Evolutionary conservation across 108 stramenopile genomes (phyloP), one percentile per base, ranked within the genome.

Genomic region (Cylindrotheca fusiformis): DNA sequence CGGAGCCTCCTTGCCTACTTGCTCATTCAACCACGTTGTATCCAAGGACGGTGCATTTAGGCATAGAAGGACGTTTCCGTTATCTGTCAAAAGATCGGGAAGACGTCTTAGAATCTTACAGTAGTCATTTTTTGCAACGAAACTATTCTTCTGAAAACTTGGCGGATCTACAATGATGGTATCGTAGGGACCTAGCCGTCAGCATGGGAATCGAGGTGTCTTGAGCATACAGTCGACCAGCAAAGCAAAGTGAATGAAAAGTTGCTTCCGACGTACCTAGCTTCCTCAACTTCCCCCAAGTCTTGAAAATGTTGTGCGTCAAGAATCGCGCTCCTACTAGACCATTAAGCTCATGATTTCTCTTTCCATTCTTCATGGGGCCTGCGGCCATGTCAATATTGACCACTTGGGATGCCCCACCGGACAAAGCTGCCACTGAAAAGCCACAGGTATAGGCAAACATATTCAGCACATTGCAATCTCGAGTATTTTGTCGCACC

Each of bases 381-480:
- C 69, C 69, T 12, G 31, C 21, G 28, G 61, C 69, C 75, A 76
- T 76, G 45, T 76, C 75, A 4, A 70, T 53, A 47, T 76, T 76
- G 45, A 76, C 65, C 3, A 76, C 75, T n/a, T 44, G 49, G 22
- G 49, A 31, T 0, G 75, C 69, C 6, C 75, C 75, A 19, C 75
- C 75, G n/a, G 46, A 45, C 21, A 76, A 45, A 48, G 75, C 75
- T n/a, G 75, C 75, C 18, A 71, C 36, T 1, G 75, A 76, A 30
- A 76, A 76, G 32, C 67, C 75, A 57, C 75, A 76, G 6, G 69
- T 76, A 28, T 76, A 76, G 0, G 69, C 51, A 71, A 76, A 76
- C 30, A 76, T 25, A 47, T 76, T 76, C 22, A 76, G 49, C 3
- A 76, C 52, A 0, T 55, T 45, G 19, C 60, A 30, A 0, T 41